Evolutionary conservation across 169 alveolate species (phyloP).

Genomic region (Blepharisma undulans): DNA sequence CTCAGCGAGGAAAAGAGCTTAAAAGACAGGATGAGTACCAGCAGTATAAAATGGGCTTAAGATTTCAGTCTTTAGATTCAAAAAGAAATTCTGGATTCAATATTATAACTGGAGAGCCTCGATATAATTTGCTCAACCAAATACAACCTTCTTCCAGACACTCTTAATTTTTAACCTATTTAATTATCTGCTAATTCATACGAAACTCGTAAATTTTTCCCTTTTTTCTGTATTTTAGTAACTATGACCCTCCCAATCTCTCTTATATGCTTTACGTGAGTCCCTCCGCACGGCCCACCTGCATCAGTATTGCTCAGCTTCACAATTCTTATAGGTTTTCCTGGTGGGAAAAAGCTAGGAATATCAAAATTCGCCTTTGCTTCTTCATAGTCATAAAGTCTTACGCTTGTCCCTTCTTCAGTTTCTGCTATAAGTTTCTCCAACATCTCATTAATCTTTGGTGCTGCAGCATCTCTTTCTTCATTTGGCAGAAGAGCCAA

Average conservation of each 20-base stretch:
- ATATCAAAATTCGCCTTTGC: constrained; percentile 53
- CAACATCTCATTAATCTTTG: constrained; percentile 40
- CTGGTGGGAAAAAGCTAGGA: constrained; percentile 69
- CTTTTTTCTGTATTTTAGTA: constrained; percentile 65
- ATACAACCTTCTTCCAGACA: neutral
- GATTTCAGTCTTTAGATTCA: constrained; percentile 80
- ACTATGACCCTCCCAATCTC: constrained; percentile 63
- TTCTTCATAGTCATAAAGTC: constrained; percentile 56
- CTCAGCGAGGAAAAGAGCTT: constrained; percentile 74
- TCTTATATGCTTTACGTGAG: constrained; percentile 74
- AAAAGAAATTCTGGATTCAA: constrained; percentile 80
- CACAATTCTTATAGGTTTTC: constrained; percentile 56
- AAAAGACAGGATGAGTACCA: constrained; percentile 79
- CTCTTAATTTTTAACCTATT: neutral
- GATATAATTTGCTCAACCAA: neutral
- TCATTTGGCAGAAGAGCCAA: constrained; percentile 52
- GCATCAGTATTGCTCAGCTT: constrained; percentile 57
- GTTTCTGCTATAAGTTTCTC: constrained; percentile 52
- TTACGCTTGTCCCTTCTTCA: constrained; percentile 44
- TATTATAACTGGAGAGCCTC: constrained; percentile 77
- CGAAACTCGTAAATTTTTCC: constrained; percentile 70
- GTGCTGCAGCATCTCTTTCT: constrained; percentile 50
- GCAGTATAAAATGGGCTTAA: constrained; percentile 75
- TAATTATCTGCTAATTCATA: constrained; percentile 37
- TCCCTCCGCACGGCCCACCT: constrained; percentile 88